These are phyloP conservation scores for Candida neerlandica DNA, from an alignment of 1,139 yeast species.

Conservation along the genomic window DNA sequence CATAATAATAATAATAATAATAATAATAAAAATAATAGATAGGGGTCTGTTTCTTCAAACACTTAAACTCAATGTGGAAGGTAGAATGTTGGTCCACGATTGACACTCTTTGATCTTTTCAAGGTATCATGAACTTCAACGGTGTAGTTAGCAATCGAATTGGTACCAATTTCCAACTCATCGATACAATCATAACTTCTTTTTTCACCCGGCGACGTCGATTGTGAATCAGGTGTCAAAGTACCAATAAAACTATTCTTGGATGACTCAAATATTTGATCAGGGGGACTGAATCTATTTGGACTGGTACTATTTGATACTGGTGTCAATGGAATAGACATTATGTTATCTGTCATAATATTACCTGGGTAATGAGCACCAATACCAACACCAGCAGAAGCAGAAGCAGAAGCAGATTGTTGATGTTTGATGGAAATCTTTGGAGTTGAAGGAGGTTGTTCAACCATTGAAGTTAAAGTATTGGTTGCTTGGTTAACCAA, in stretches of 20 bases:
- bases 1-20: neutral
- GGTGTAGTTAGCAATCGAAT: slow-evolving; percentile 11
- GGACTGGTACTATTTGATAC: slow-evolving; percentile 31
- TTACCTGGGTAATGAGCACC: slow-evolving; percentile 1
- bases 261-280: slow-evolving; percentile 12
- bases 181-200: slow-evolving; percentile 17
- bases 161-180: slow-evolving; percentile 13
- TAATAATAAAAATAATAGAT: neutral
- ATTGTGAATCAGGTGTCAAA: slow-evolving; percentile 16
- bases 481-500: slow-evolving; percentile 28
- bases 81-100: slow-evolving; percentile 20
- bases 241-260: slow-evolving; percentile 9
- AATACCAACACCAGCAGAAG: too few relatives aligned
- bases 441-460: slow-evolving; percentile 15
- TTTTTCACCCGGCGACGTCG: slow-evolving; percentile 16
- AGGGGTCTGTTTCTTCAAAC: neutral
- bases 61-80: slow-evolving; percentile 15
- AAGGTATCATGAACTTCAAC: slow-evolving; percentile 13
- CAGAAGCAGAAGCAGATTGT: neutral
- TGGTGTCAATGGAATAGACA: slow-evolving; percentile 27
- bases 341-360: slow-evolving; percentile 4
- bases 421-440: slow-evolving; percentile 7
- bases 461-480: slow-evolving; percentile 17
- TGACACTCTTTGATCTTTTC: slow-evolving; percentile 24
- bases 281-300: slow-evolving; percentile 18